Percentiles rank a stretch among this genome's conserved stretches.
Conservation (phyloP, 192 early-diverging fungal genomes). For the Coemansia sp. region DNA sequence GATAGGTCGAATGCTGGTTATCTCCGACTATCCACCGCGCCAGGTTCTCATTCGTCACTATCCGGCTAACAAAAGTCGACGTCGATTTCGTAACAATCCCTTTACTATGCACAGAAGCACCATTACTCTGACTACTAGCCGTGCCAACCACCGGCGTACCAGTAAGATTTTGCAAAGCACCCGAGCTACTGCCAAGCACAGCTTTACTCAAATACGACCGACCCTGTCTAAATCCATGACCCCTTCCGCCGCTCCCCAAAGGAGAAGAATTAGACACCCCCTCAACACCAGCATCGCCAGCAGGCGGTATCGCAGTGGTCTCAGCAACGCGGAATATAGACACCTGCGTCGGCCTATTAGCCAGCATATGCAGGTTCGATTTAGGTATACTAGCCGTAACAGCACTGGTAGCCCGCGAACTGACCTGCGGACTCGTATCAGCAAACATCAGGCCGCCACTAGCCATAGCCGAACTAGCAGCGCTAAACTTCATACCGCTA, state of each 20-base stretch:
- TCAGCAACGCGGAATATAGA: conserved; percentile 16
- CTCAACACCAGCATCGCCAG: conserved; percentile 3
- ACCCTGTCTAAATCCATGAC: conserved; percentile 32
- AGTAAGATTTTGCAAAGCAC: not conserved
- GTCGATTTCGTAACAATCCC: conserved; percentile 74
- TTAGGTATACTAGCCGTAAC: not conserved
- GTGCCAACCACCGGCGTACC: not conserved
- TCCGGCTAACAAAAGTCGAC: conserved; percentile 72
- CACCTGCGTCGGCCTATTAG: conserved; percentile 42
- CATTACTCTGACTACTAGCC: not conserved
- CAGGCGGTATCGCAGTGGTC: not conserved
- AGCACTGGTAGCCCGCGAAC: not conserved
- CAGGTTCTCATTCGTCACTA: conserved; percentile 71
- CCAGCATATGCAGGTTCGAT: conserved; percentile 6
- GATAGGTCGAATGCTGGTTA: conserved; percentile 16
- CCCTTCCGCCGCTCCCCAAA: conserved; percentile 4
- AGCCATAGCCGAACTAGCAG: conserved; percentile 34
- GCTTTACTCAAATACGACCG: conserved; percentile 18
- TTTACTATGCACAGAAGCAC: conserved; percentile 56
- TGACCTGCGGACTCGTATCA: conserved; percentile 8
- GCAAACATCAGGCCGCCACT: conserved; percentile 38
- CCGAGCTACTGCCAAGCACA: not conserved
- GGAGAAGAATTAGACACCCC: conserved; percentile 10
- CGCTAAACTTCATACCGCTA: conserved; percentile 20
- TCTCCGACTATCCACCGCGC: conserved; percentile 42